Evolutionary conservation across 1,284 basidiomycete genomes (phyloP), one percentile per base, ranked within the genome.

Genomic region (Boletellus deceptivus): DNA sequence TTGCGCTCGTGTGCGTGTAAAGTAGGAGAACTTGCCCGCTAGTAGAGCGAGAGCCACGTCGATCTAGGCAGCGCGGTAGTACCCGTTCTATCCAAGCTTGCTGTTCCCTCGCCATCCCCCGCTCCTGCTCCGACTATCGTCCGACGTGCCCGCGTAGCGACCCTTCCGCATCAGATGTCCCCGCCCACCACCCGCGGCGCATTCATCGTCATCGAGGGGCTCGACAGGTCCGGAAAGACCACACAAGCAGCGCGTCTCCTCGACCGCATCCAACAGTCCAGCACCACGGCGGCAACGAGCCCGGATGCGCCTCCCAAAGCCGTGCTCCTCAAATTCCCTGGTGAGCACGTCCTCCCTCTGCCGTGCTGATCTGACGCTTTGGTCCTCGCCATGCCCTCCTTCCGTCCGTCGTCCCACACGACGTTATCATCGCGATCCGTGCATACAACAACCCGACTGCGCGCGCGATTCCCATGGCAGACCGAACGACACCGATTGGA

Each of bases 211-310:
- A 78, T 97, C 49, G 94, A 98, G 70, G 94, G 94, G 3, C 82
- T 97, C n/a, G 94, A 97, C 67, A 78, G 90, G 54, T 93, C 91
- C 0, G 94, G 94, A 11, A 97, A 97, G 69, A 90, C 86, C 42
- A 97, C 93, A 0, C 94, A 97, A 65, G 84, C 85, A 0, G 72
- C 77, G 0, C 70, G 75, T 13, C 79, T 97, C 33, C 72, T 80
- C 22, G 41, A 59, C 2, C 60, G 58, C 50, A 49, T 66, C 44
- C 58, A 11, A 29, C 27, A 50, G 13, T 49, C 53, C 16, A 11
- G 33, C 14, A 6, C 31, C 22, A 34, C 63, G 75, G 52, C 50
- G 10, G 10, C 61, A 4, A 37, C 63, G 75, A 52, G 50, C 16
- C 14, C 59, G 3, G 43, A 38, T 20, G 37, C 50, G 17, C 33